phyloP scores from a whole-genome alignment of 441 rosid genomes.

The Pelargonium citronellum region DNA sequence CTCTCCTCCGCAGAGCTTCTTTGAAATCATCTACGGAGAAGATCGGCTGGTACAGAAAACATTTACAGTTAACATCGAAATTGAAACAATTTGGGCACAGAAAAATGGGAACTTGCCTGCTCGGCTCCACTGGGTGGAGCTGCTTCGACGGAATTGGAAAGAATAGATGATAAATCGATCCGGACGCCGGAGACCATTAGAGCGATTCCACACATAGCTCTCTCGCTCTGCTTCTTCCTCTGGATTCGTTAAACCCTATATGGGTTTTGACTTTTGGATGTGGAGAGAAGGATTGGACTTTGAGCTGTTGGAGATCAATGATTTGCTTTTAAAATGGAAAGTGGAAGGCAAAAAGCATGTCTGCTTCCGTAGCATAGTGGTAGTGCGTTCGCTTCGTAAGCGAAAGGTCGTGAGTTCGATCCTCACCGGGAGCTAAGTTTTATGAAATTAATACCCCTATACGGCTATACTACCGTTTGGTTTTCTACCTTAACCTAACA shows the following conservation, averaged over 20 bases:
- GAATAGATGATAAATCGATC: conserved; percentile 33
- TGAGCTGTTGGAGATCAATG: no score
- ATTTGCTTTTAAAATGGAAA: no score
- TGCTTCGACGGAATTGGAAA: conserved; percentile 15
- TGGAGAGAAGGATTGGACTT: no score
- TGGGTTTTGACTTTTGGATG: no score
- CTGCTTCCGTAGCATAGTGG: conserved; percentile 56
- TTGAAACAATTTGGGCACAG: background rate
- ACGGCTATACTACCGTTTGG: no score
- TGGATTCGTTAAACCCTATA: background rate
- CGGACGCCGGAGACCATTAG: conserved; percentile 46
- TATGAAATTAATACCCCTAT: no score
- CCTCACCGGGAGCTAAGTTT: conserved; percentile 63
- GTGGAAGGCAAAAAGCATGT: no score
- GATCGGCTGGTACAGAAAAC: conserved; percentile 19
- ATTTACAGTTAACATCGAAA: background rate
- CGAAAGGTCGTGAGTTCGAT: conserved; percentile 99
- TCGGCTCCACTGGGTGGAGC: conserved; percentile 25
- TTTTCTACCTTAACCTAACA: no score
- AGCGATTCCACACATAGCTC: conserved; percentile 80
- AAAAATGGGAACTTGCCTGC: conserved; percentile 21
- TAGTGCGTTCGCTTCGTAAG: conserved; percentile 99
- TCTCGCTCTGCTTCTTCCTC: conserved; percentile 14
- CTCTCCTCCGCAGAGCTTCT: conserved; percentile 49
- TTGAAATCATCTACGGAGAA: conserved; percentile 53